Evolutionary conservation across 495 filamentous ascomycete genomes (phyloP), one percentile per base, ranked within the genome.

Genomic region (Neurospora sublineolata): DNA sequence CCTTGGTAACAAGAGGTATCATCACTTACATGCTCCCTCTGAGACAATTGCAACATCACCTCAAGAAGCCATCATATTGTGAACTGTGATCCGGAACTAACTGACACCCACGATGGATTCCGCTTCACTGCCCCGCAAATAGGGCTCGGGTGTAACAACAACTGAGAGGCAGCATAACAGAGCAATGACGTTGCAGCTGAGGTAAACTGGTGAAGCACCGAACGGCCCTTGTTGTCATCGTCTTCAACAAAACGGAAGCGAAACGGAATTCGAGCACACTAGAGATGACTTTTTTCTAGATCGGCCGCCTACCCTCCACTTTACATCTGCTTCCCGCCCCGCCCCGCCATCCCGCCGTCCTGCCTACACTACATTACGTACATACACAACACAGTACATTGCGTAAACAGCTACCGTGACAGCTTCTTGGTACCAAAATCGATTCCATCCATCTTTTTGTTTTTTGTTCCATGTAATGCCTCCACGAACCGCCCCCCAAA

Each of bases 401-500:
- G 33, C 52, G 27, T 64, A 10, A 30, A 33, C 52, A 33, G 12
- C 52, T 64, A 64, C 20, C 20, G 52, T 30, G 23, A 64, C 14
- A 64, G 52, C 52, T 64, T 64, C 52, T 11, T 18, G 27, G 52
- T 64, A 30, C 52, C 30, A 33, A 30, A 64, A 64, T 64, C 18
- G 52, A 60, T 11, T 60, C 11, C 11, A 60, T 60, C 23, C 23
- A 27, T 27, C 11, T 30, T 27, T 52, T 52, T 14, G n/a, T 52
- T 36, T 16, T n/a, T n/a, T n/a, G 27, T 33, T n/a, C 18, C 18
- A n/a, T 42, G 14, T 16, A 16, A 68, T 40, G 11, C 37, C 72
- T 18, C 33, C 72, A 27, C 64, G 39, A 73, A 37, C 40, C 58
- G 39, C 52, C 11, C 70, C 70, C 37, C 72, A 71, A 72, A 52